phyloP scores from a whole-genome alignment of 805 yeast genomes.

The Saccharomycopsis fodiens region DNA sequence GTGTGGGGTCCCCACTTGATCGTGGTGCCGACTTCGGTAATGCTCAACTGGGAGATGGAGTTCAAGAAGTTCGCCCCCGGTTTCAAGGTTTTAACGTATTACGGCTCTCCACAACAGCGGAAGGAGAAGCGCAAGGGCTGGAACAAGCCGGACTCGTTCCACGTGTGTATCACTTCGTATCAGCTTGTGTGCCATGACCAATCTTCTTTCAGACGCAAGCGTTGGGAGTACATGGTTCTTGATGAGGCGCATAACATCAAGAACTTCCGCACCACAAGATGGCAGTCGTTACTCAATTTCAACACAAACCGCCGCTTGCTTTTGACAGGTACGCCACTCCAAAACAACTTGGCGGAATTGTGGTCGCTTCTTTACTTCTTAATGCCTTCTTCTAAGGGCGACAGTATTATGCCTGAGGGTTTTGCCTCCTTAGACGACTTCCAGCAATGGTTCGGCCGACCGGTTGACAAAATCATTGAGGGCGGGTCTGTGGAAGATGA shows the following conservation, averaged over 20 bases:
- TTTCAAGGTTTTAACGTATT: conserved; percentile 87
- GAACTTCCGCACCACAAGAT: conserved; percentile 90
- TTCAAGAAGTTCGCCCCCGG: conserved; percentile 98
- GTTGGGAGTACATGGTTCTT: conserved; percentile 93
- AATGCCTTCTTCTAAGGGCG: conserved; percentile 82
- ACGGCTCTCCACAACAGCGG: conserved; percentile 95
- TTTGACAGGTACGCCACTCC: conserved; percentile 95
- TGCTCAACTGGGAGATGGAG: conserved; percentile 99
- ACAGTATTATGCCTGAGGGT: conserved; percentile 81
- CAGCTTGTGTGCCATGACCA: conserved; percentile 98
- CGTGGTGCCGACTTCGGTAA: conserved; percentile 94
- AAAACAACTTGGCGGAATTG: conserved; percentile 86
- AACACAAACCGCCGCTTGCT: conserved; percentile 83
- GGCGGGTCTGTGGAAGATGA: conserved; percentile 55
- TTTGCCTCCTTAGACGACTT: conserved; percentile 94
- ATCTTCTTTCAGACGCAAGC: conserved; percentile 82
- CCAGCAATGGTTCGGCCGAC: conserved; percentile 98
- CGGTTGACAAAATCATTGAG: conserved; percentile 88
- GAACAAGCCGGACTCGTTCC: conserved; percentile 94
- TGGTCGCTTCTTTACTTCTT: conserved; percentile 94
- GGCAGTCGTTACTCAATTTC: conserved; percentile 93
- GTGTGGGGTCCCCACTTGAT: conserved; percentile 98
- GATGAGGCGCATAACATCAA: conserved; percentile 99
- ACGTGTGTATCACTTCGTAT: conserved; percentile 93
- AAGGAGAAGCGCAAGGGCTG: conserved; percentile 94